Percentiles rank a stretch among this genome's conserved stretches.
These are phyloP conservation scores for Pseudogymnoascus pannorum DNA, from an alignment of 2,329 filamentous ascomycete species.

Conservation along the genomic window DNA sequence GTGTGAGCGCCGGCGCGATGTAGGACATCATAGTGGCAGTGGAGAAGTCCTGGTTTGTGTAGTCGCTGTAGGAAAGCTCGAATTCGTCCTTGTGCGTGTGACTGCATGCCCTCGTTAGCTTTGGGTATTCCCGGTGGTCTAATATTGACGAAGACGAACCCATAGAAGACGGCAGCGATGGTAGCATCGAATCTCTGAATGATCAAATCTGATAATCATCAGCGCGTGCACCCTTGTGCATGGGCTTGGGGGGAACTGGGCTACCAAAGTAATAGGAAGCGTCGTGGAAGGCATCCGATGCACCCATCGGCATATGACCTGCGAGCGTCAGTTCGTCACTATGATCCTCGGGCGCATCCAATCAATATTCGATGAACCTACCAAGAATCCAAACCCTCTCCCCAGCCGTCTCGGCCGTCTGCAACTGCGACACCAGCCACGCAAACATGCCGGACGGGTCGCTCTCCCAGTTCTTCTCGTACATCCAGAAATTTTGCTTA, in stretches of 20 bases:
- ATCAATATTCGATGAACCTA: not conserved
- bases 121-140: too few species aligned
- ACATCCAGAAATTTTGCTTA: conserved; percentile 34
- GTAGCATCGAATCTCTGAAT: conserved; percentile 26
- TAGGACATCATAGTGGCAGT: conserved; percentile 27
- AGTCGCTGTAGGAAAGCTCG: conserved; percentile 27
- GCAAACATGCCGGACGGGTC: conserved; percentile 34
- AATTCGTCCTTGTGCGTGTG: conserved; percentile 31
- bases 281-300: conserved; percentile 32
- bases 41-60: conserved; percentile 18
- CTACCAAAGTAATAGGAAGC: conserved; percentile 27
- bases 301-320: conserved; percentile 26
- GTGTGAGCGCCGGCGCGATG: conserved; percentile 28
- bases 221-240: too few species aligned
- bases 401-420: conserved; percentile 42
- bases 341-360: conserved; percentile 23
- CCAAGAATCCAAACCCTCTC: conserved; percentile 47
- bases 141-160: conserved; percentile 4
- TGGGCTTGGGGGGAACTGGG: too few species aligned
- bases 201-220: conserved; percentile 20
- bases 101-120: too few species aligned
- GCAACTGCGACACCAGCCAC: conserved; percentile 45
- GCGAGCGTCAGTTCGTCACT: too few species aligned
- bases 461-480: conserved; percentile 30
- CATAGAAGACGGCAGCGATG: conserved; percentile 28